Percentiles rank a stretch among this genome's conserved stretches.
These are phyloP conservation scores for Populus hybrid DNA, from an alignment of 441 rosid genomes.

Conservation along the genomic window DNA sequence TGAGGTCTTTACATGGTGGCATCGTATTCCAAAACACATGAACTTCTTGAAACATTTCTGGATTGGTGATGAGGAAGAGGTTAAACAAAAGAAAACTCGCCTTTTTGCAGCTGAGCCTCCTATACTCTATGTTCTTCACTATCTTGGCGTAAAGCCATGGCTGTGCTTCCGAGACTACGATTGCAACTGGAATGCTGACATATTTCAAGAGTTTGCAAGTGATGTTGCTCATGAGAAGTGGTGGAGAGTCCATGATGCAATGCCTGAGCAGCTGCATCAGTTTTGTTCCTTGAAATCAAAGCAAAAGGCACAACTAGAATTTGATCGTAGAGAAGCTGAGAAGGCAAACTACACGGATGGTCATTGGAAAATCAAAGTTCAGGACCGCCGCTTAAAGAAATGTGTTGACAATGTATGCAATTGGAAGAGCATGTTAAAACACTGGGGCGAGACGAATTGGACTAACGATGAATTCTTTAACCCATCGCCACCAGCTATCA, in stretches of 20 bases:
- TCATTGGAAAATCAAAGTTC: conserved; percentile 58
- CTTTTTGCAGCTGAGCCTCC: conserved; percentile 86
- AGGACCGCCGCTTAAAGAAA: conserved; percentile 52
- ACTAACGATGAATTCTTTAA: conserved; percentile 48
- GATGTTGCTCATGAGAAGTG: conserved; percentile 74
- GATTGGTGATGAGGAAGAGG: conserved; percentile 76
- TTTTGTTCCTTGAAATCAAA: conserved; percentile 68
- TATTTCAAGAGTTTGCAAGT: conserved; percentile 76
- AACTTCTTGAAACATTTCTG: conserved; percentile 91
- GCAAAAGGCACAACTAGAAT: conserved; percentile 86
- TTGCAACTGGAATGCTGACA: conserved; percentile 80
- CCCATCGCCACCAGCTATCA: conserved; percentile 75
- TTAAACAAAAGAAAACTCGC: conserved; percentile 57
- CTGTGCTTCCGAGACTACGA: conserved; percentile 83
- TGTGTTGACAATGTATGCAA: conserved; percentile 70
- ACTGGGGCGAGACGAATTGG: conserved; percentile 90
- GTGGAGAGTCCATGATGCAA: conserved; percentile 92
- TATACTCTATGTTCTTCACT: conserved; percentile 75
- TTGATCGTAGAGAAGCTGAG: conserved; percentile 73
- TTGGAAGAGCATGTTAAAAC: conserved; percentile 83
- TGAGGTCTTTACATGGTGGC: conserved; percentile 96
- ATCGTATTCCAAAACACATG: conserved; percentile 77
- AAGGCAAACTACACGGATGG: conserved; percentile 56
- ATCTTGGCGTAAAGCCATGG: conserved; percentile 88
- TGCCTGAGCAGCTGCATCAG: conserved; percentile 74